Base-by-base conservation (phyloP, 2,329 filamentous ascomycete species). In the Cordyceps militaris region DNA sequence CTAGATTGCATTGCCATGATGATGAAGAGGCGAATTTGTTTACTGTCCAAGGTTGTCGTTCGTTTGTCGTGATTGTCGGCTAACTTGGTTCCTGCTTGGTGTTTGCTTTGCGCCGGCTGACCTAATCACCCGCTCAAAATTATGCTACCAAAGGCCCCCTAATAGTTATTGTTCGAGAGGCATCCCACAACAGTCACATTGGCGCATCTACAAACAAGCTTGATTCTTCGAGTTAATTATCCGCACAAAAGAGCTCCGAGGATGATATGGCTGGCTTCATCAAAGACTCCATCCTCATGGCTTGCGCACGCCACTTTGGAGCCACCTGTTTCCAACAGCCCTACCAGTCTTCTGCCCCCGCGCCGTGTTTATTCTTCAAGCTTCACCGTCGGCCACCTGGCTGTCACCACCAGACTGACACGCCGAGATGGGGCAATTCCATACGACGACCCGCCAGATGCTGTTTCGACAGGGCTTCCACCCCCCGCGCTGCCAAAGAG, bases 401-500 rank as follows among this genome's bases (percentile, higher is more conserved):
- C n/a, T 19, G 23, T 21, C 34, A 30, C 26, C 40, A 30, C 44
- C 48, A 51, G 23, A 52, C 36, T 52, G 36, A 40, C 21, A 46
- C 40, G 24, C 19, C 42, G 40, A 14, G 21, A 34, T 46, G 51
- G 51, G 36, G 21, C 42, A 36, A 54, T 54, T 26, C 53, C 53
- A 56, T 48, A 47, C 42, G n/a, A 32, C 43, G 53, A 56, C 53
- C 53, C 43, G 52, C 40, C 51, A 40, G 32, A 48, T 14, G 32
- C 21, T 40, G 53, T 56, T 56, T 56, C 53, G 53, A 21, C 53
- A 32, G 11, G 16, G 32, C 23, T 16, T 40, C 32, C 43, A 40
- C n/a, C 30, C 43, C 53, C 30, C 23, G 43, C 13, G 30, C 7
- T 26, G 38, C 30, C 14, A 38, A 30, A 55, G 2, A 34, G 26